phyloP scores from a whole-genome alignment of 805 yeast species.

The Cyberlindnera xylosilytica region DNA sequence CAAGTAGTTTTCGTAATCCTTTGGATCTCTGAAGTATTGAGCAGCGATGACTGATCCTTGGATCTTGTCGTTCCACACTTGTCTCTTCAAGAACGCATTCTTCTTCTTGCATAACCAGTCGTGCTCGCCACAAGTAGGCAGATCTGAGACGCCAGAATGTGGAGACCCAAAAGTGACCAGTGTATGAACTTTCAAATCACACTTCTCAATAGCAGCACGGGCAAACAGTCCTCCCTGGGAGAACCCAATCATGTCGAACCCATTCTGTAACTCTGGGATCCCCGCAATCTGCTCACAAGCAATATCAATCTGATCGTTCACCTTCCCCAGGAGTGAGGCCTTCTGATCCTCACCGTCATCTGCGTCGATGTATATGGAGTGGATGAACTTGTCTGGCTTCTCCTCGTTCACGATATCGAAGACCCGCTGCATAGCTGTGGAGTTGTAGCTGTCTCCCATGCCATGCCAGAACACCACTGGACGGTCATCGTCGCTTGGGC shows the following conservation, averaged over 20 bases:
- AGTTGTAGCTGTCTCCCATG: slow-evolving; percentile 70
- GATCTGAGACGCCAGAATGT: slow-evolving; percentile 69
- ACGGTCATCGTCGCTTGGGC: slow-evolving; percentile 11
- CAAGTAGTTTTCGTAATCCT: slow-evolving; percentile 50
- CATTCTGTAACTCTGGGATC: slow-evolving; percentile 44
- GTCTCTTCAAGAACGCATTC: slow-evolving; percentile 52
- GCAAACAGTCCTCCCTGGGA: slow-evolving; percentile 84
- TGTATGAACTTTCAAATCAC: slow-evolving; percentile 44
- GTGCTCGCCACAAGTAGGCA: slow-evolving; percentile 52
- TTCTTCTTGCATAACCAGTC: slow-evolving; percentile 60
- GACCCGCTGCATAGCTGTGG: slow-evolving; percentile 52
- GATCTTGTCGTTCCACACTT: slow-evolving; percentile 55
- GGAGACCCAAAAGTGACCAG: slow-evolving; percentile 80
- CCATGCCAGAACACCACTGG: slow-evolving; percentile 85
- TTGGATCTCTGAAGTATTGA: slow-evolving; percentile 69
- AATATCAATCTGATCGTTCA: slow-evolving; percentile 48
- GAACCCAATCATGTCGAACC: slow-evolving; percentile 74
- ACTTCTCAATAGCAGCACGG: slow-evolving; percentile 62
- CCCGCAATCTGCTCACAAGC: slow-evolving; percentile 54
- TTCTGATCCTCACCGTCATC: slow-evolving; percentile 52
- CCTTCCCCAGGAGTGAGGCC: slow-evolving; percentile 56
- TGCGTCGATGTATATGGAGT: slow-evolving; percentile 49
- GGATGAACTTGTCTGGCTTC: slow-evolving; percentile 49
- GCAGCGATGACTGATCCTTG: slow-evolving; percentile 66
- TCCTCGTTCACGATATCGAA: slow-evolving; percentile 38